Evolutionary conservation across 495 filamentous ascomycete species (phyloP).

Genomic region (Schizothecium vesticola): DNA sequence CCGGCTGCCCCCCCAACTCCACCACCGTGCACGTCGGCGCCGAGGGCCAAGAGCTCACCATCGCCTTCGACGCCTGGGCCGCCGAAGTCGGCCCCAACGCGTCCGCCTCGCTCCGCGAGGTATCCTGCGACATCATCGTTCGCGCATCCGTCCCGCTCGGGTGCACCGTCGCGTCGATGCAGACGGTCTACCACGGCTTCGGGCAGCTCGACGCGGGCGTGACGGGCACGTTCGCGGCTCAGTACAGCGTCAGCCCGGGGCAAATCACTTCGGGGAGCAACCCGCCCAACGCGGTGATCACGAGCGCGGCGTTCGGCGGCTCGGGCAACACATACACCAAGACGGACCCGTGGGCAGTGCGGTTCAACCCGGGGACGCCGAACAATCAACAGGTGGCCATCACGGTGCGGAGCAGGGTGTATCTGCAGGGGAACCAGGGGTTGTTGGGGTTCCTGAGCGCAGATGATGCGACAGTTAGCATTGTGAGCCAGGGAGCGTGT

Average conservation of each 20-base stretch:
- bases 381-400: background rate
- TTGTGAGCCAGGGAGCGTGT: background rate
- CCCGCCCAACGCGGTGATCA: background rate
- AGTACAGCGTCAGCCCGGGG: constrained; percentile 10
- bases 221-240: constrained; percentile 3
- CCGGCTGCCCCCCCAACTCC: background rate
- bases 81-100: background rate
- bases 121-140: constrained; percentile 2
- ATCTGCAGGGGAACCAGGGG: background rate
- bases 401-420: background rate
- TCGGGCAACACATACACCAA: background rate
- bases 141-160: constrained; percentile 1
- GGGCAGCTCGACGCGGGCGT: background rate
- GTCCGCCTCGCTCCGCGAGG: background rate
- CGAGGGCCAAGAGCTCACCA: background rate
- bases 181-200: background rate
- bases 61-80: constrained; percentile 1
- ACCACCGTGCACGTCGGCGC: background rate
- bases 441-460: background rate
- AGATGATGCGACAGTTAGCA: background rate
- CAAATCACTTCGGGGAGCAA: background rate
- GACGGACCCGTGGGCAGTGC: background rate
- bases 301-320: background rate
- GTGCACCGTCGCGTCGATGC: constrained; percentile 1
- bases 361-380: background rate